Base-by-base conservation (phyloP, 805 yeast species). In the Middelhovenomyces tepae region DNA sequence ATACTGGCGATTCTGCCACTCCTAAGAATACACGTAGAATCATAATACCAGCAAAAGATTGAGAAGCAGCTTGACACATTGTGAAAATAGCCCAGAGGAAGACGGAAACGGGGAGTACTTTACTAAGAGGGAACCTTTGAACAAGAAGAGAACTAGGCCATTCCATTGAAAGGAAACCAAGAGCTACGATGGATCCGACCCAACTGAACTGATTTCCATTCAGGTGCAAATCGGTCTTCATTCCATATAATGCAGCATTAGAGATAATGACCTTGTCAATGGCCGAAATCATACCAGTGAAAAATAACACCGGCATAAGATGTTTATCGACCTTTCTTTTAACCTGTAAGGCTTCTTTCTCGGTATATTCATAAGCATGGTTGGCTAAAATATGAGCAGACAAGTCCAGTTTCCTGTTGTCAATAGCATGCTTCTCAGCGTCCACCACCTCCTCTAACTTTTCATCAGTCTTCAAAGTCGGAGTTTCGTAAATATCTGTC, bases 11-110 rank as follows among this genome's bases (percentile, higher is more conserved):
- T 50, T 74, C 79, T 36, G 64, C 64, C 11, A 64, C 53, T 15
- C 80, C 80, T 22, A 74, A 44, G 13, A 73, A 50, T 44, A 72
- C 46, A 41, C 79, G 53, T 17, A 64, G 59, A 0, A 65, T 67
- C 38, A 73, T 38, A 26, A 73, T 47, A 4, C 67, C 60, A 7
- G 59, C 58, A 43, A 64, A 68, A 42, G 63, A 59, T 40, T 59
- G 62, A 10, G 57, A 68, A 5, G 65, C 53, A 4, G 58, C 61
- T 1, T 54, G 47, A 14, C 64, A 45, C 20, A 67, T 37, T 10
- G 65, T 60, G 36, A 65, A 58, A 7, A 59, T 47, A 4, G 73
- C 72, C 44, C 67, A 68, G 3, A 57, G 54, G 40, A 67, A 57
- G 62, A 64, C 66, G 39, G 67, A 50, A 6, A 54, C 32, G 3